Evolutionary conservation across 257 asterid species (phyloP), one percentile per base, ranked within the genome.

Genomic region (Penstemon davidsonii): DNA sequence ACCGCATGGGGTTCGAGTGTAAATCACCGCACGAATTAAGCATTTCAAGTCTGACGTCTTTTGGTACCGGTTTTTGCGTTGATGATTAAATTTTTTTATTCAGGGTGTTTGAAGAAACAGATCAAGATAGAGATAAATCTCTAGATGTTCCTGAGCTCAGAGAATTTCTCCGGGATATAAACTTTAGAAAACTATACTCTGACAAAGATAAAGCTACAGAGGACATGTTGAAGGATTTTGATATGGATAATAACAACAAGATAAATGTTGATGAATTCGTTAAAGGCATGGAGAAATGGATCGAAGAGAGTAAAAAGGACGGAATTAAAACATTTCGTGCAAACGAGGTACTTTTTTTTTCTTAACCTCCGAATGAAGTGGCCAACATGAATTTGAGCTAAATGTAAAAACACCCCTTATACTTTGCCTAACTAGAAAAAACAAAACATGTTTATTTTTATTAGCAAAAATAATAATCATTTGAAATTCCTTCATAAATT

Each of bases 201-300:
- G 70, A 79, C 64, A 67, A 72, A 60, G 80, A 84, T 38, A 55
- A 46, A 56, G 67, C 60, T 4, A 71, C 44, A 8, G 64, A 62
- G 2, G 76, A 79, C 56, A 71, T 84, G 59, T 62, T 76, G 69
- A 50, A 75, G 46, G 75, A 47, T 4, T 81, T 84, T 42, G 89
- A 84, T 67, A 13, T 40, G 3, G 58, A 84, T 55, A n/a, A 45
- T 19, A 78, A 84, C 45, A 47, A 59, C n/a, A 77, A 70, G 68
- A 77, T 84, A 42, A 75, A 61, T 49, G 7, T 39, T 6, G 75
- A 72, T 38, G 89, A 84, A 56, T 84, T 84, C 66, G 77, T 79
- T 51, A 61, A 64, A 42, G 87, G 83, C 12, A 60, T 79, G 60
- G 63, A 18, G 44, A 81, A 80, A 64, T 79, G 79, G 83, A 57